Percentiles rank a stretch among this genome's conserved stretches.
Evolutionary conservation across 257 asterid species (phyloP).

Genomic region (Nicotiana tabacum): DNA sequence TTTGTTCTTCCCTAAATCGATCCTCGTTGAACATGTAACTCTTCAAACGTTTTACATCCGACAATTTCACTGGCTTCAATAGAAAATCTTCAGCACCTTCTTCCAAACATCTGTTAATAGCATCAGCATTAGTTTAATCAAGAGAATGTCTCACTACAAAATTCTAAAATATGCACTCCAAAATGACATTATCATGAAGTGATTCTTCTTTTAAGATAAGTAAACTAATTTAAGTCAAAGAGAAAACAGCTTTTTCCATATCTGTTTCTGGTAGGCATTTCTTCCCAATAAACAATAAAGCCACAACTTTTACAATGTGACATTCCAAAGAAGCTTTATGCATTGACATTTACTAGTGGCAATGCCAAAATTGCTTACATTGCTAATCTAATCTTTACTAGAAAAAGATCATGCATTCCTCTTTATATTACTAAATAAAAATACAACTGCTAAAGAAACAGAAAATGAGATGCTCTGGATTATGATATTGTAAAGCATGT

Average conservation of each 20-base stretch:
- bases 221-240: not conserved
- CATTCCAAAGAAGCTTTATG: not conserved
- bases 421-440: not conserved
- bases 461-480: slow-evolving; percentile 14
- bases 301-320: not conserved
- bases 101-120: slow-evolving; percentile 64
- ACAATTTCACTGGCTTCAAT: slow-evolving; percentile 75
- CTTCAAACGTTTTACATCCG: slow-evolving; percentile 78
- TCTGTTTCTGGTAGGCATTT: not conserved
- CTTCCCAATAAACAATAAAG: not conserved
- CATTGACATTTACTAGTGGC: not conserved
- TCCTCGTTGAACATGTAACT: slow-evolving; percentile 70
- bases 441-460: not conserved
- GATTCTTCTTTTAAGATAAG: not conserved
- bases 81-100: slow-evolving; percentile 97
- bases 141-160: not conserved
- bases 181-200: not conserved
- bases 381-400: not conserved
- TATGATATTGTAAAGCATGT: slow-evolving; percentile 27
- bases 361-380: not conserved
- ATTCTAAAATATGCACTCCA: not conserved
- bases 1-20: slow-evolving; percentile 23
- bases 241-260: not conserved
- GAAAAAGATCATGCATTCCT: slow-evolving; percentile 4
- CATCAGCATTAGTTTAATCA: not conserved